Conservation (phyloP, 2,329 filamentous ascomycete genomes). For the Trichoderma polysporum region DNA sequence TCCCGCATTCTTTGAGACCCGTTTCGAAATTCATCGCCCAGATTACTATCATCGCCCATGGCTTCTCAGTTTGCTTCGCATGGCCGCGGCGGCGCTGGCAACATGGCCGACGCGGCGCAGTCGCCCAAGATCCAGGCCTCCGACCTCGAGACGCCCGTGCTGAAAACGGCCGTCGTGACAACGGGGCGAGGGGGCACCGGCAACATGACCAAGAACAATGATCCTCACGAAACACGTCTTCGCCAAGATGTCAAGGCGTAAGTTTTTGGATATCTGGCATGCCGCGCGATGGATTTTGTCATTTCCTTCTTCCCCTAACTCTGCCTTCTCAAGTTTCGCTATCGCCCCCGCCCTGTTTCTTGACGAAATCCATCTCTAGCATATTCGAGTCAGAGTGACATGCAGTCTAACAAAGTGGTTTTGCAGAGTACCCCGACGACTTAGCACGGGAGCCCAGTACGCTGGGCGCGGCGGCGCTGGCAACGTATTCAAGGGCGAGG, state of each 20-base stretch:
- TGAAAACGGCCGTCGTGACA: conserved; percentile 82
- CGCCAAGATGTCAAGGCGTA: conserved; percentile 80
- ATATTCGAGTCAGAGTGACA: too few relatives aligned
- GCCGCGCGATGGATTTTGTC: background rate
- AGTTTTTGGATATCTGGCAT: conserved; percentile 32
- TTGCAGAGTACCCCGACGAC: conserved; percentile 54
- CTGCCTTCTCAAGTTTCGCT: background rate
- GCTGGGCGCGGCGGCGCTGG: conserved; percentile 74
- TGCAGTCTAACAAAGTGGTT: conserved; percentile 16
- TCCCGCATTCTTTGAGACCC: background rate
- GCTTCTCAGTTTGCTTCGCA: conserved; percentile 55
- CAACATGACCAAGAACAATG: conserved; percentile 77
- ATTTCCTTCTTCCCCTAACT: background rate
- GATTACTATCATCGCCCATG: conserved; percentile 28
- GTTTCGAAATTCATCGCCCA: background rate
- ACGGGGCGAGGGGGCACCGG: conserved; percentile 86
- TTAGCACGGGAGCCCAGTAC: conserved; percentile 60
- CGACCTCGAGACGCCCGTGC: conserved; percentile 76
- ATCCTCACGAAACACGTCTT: conserved; percentile 70
- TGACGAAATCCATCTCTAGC: background rate
- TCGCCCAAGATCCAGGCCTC: conserved; percentile 54
- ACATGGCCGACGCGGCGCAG: conserved; percentile 59
- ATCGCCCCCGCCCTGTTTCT: background rate
- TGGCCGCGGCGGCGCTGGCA: conserved; percentile 77
- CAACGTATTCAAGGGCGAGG: conserved; percentile 60